Base-by-base conservation (phyloP, 2,329 filamentous ascomycete species). In the Apiospora pterosperma region DNA sequence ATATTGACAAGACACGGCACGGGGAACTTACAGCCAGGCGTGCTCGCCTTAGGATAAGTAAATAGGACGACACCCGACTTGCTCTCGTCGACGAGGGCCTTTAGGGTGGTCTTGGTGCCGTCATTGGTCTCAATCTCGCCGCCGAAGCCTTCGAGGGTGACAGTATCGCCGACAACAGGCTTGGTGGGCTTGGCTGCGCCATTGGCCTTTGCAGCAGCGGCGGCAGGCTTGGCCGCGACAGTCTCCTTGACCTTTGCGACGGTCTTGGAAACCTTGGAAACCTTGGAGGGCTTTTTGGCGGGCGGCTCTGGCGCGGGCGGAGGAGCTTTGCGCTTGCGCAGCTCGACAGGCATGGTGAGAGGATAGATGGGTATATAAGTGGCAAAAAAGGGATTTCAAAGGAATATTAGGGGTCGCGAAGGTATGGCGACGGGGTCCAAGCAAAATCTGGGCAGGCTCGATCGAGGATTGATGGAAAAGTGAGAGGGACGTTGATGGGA, bases 21-120 rank as follows among this genome's bases (percentile, higher is more conserved):
- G 42, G 23, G n/a, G 36, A 23, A 81, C 92, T 87, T 88, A 97
- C 95, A 98, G 68, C 95, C 95, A 41, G 93, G 92, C 25, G 96
- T 99, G 34, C 91, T 96, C 14, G 96, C 96, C 80, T 92, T 96
- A 65, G 96, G 96, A 76, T 98, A 98, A 36, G 94, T 97, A 78
- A 99, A 97, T 36, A 98, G 81, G 38, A 97, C 92, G 52, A 98
- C 91, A 31, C 95, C 96, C 39, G 86, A 84, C 80, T 92, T 89
- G 85, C 93, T 97, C 74, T 91, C 86, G 62, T 93, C 90, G 60
- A 97, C 85, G 28, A 99, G 88, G 71, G 88, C 83, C 80, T 92
- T 90, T 65, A 99, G 82, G 1, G 88, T 93, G 6, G 91, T 93
- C 80, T 90, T 92, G 63, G 84, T 81, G 72, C 93, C 93, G 68